These are phyloP conservation scores for Cutaneotrichosporon dermatis DNA, from an alignment of 1,284 basidiomycete genomes.

Conservation along the genomic window DNA sequence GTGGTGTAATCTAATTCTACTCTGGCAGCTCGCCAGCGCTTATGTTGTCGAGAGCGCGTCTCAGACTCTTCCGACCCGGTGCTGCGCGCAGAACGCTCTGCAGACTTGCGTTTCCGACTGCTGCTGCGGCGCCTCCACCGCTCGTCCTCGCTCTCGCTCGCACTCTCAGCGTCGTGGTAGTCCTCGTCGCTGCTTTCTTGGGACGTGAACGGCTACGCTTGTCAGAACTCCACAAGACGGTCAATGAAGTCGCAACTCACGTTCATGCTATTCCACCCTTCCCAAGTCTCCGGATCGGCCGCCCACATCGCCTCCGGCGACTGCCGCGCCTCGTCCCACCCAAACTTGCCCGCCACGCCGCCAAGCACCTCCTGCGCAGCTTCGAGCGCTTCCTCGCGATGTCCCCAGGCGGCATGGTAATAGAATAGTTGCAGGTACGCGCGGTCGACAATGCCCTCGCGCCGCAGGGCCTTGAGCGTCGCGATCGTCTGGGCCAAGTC, in stretches of 20 bases:
- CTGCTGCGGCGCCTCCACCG: no score
- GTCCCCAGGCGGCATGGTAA: background rate
- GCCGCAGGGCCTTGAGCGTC: background rate
- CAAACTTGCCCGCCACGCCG: background rate
- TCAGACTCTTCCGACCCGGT: no score
- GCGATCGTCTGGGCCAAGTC: background rate
- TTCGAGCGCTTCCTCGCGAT: background rate
- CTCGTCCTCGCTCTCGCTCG: background rate
- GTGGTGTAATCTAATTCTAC: no score
- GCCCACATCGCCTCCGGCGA: background rate
- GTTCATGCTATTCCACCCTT: background rate
- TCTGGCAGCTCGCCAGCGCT: no score
- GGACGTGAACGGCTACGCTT: background rate
- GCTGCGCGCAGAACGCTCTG: no score
- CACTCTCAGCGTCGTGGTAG: background rate
- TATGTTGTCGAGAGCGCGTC: no score
- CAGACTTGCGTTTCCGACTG: no score
- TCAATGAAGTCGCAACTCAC: background rate
- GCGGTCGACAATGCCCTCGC: background rate
- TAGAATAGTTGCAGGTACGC: background rate
- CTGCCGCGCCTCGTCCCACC: background rate
- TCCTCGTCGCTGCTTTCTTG: background rate
- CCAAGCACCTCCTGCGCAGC: background rate
- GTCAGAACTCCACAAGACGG: background rate
- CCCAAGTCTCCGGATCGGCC: background rate